These are phyloP conservation scores for Blepharisma undulans DNA, from an alignment of 169 alveolate species.

Conservation along the genomic window DNA sequence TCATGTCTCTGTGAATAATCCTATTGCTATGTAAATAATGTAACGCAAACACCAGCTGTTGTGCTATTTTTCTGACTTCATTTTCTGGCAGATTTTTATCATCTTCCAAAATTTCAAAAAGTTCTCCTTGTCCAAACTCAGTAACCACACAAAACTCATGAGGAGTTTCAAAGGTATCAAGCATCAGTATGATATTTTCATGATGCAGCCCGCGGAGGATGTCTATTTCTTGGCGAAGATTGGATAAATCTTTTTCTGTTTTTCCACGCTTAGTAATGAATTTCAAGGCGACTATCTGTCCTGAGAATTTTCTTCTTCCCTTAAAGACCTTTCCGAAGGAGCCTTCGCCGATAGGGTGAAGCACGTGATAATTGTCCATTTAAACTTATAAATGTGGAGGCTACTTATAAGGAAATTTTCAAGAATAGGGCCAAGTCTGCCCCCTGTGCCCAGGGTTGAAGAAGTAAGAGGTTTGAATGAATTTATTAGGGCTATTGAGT, in stretches of 20 bases:
- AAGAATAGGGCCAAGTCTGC: background rate
- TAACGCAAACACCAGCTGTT: conserved; percentile 78
- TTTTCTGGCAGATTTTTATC: conserved; percentile 86
- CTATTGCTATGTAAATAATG: conserved; percentile 87
- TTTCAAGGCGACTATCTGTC: conserved; percentile 87
- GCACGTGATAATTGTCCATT: conserved; percentile 87
- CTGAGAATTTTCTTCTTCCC: conserved; percentile 87
- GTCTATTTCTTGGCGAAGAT: conserved; percentile 89
- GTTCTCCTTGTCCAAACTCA: conserved; percentile 92
- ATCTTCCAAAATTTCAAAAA: conserved; percentile 90
- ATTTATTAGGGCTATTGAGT: background rate
- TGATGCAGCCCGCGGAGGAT: conserved; percentile 87
- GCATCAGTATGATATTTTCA: conserved; percentile 86
- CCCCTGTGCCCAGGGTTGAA: background rate
- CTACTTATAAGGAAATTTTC: background rate
- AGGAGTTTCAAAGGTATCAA: conserved; percentile 90
- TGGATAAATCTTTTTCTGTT: conserved; percentile 87
- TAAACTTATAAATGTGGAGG: background rate
- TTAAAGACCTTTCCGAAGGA: conserved; percentile 92
- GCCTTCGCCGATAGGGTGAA: conserved; percentile 90
- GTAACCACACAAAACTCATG: conserved; percentile 91
- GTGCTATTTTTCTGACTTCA: conserved; percentile 86
- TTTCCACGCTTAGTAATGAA: conserved; percentile 88
- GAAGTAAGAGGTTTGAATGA: background rate
- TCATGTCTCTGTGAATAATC: conserved; percentile 91